Percentiles rank a stretch among this genome's conserved stretches.
Evolutionary conservation across 192 early-diverging fungal species (phyloP).

Genomic region (Backusella luteola): DNA sequence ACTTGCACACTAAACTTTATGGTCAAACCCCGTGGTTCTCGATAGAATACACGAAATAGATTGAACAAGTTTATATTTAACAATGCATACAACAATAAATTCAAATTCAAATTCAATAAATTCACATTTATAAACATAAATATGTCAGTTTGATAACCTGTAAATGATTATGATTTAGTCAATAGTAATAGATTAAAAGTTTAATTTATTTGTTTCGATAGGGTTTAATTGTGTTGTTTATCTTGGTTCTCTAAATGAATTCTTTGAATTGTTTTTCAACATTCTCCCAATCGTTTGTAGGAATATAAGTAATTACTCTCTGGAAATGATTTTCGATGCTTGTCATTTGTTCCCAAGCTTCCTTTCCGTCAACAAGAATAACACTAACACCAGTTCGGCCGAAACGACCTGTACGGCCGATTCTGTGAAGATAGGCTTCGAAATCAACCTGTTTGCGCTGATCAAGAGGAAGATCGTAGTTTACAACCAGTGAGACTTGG

Average conservation of each 20-base stretch:
- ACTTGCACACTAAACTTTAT: neutral
- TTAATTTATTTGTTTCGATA: neutral
- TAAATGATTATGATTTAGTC: too few relatives aligned
- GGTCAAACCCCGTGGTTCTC: neutral
- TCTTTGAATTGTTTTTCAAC: constrained; percentile 89
- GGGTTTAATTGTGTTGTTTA: neutral
- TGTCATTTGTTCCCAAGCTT: constrained; percentile 75
- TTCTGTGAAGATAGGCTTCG: constrained; percentile 97
- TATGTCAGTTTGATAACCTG: too few relatives aligned
- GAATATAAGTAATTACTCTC: constrained; percentile 74
- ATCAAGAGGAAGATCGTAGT: constrained; percentile 92
- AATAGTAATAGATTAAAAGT: too few relatives aligned
- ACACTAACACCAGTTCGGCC: constrained; percentile 92
- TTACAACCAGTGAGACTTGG: constrained; percentile 94
- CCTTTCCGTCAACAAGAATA: constrained; percentile 89
- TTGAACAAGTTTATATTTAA: neutral
- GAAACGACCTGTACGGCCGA: constrained; percentile 97
- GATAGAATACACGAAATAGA: neutral
- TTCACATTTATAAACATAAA: too few relatives aligned
- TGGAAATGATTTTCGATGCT: constrained; percentile 81
- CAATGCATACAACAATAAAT: too few relatives aligned
- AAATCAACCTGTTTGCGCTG: constrained; percentile 65
- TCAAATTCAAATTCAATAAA: too few relatives aligned
- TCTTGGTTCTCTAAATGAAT: constrained; percentile 40
- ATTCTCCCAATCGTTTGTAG: constrained; percentile 79